phyloP scores from a whole-genome alignment of 139 green algal species.

The Gonium pectorale region DNA sequence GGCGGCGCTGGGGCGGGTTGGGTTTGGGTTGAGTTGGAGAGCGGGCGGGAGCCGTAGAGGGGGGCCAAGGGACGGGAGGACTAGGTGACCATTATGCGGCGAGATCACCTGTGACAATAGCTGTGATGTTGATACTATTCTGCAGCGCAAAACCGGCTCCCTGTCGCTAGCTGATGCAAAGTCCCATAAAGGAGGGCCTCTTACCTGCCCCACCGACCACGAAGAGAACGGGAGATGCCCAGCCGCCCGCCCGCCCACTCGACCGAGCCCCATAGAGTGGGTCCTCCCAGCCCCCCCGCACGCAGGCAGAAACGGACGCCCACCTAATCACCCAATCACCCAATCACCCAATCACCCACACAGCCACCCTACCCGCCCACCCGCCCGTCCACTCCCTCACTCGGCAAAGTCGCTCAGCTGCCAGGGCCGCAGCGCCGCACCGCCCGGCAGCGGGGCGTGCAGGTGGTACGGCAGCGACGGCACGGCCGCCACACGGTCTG shows the following conservation, averaged over 20 bases:
- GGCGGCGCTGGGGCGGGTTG: background rate
- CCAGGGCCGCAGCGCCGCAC: constrained; percentile 1
- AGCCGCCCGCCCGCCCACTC: background rate
- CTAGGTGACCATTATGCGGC: background rate
- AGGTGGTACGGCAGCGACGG: background rate
- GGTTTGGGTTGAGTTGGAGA: background rate
- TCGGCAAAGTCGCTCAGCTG: constrained; percentile 22
- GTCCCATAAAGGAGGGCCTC: background rate
- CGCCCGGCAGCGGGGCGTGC: background rate
- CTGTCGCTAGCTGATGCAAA: background rate
- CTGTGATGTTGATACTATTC: background rate
- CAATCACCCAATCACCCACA: background rate
- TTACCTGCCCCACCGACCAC: too few species aligned
- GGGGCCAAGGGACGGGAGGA: background rate
- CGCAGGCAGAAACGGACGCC: background rate
- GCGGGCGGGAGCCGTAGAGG: background rate
- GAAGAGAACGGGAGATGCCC: too few species aligned
- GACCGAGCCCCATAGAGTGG: background rate
- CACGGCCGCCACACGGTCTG: background rate
- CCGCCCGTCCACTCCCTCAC: too few species aligned
- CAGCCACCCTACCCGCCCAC: background rate
- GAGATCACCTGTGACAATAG: background rate
- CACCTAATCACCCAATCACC: background rate
- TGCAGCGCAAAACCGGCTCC: background rate
- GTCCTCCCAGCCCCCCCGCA: background rate